Base-by-base conservation (phyloP, 2,329 filamentous ascomycete species). In the Aschersonia sp. region DNA sequence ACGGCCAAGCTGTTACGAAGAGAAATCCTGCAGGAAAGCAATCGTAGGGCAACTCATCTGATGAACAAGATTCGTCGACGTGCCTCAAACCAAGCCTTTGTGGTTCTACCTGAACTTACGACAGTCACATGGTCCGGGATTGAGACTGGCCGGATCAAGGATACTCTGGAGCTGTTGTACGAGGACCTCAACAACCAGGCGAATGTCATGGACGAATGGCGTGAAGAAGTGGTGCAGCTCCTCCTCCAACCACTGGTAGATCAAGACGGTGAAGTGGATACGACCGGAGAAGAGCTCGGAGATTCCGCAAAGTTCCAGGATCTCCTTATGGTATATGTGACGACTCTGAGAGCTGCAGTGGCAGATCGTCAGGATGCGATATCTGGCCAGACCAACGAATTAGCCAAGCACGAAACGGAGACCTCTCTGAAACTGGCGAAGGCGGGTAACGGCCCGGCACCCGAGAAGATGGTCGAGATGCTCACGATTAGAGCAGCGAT, bases 241-340 rank as follows among this genome's bases (percentile, higher is more conserved):
- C 71, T 96, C 7, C 66, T 85, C 9, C 75, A 80, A 51, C 80
- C 86, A 0, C 72, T 97, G 2, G 79, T 97, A 20, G 92, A 97
- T 55, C 81, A 92, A 58, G 88, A 94, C 41, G 79, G 80, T 1
- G 70, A 70, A 12, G 65, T 75, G 7, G 87, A 94, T 50, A 75
- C 80, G 2, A 91, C 88, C 9, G 92, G 92, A 30, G 84, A 96
- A 50, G 92, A 97, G 61, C 92, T 95, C 52, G 85, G 88, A 54
- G 78, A 85, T 32, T 94, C 91, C 0, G 87, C 89, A 0, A 86
- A 86, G 61, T 76, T 83, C 44, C 91, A 97, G 64, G 91, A 96
- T 51, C 81, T 94, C 59, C 77, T 96, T 42, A 86, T 91, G 64
- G 85, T 85, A 5, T 94, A 94, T 58, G 84, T 94, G 50, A 81